Conservation (phyloP, 495 filamentous ascomycete species). For the Neurospora sp. region DNA sequence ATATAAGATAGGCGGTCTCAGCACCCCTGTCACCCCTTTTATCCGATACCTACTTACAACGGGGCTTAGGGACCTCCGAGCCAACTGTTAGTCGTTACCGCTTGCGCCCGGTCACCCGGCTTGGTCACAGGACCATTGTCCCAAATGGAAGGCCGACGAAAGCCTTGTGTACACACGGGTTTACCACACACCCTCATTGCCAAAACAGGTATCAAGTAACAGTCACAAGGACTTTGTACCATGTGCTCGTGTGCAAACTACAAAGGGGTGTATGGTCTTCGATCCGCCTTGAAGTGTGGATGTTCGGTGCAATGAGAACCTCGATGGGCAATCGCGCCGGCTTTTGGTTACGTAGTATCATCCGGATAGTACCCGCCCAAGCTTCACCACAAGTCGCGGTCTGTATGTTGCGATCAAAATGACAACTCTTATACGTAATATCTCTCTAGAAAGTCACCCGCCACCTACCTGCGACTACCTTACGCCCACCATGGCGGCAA, state of each 20-base stretch:
- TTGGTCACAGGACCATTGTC: not conserved
- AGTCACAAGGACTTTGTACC: not conserved
- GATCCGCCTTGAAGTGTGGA: not conserved
- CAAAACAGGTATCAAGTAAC: not conserved
- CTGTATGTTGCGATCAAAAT: not conserved
- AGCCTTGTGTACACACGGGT: not conserved
- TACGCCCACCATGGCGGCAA: constrained; percentile 7
- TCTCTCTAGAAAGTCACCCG: not conserved
- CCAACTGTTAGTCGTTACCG: not conserved
- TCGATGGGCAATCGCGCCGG: not conserved
- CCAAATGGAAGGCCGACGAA: not conserved
- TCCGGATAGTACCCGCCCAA: not conserved
- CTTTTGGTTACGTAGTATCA: not conserved
- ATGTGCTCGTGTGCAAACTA: not conserved
- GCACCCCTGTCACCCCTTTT: too few relatives aligned
- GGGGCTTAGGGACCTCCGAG: not conserved
- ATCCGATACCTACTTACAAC: too few relatives aligned
- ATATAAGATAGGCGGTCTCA: too few relatives aligned
- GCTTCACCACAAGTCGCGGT: not conserved
- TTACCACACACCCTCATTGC: not conserved
- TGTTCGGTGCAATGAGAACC: not conserved
- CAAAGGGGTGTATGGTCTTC: not conserved
- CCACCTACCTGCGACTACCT: not conserved
- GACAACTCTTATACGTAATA: not conserved
- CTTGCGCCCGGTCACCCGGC: not conserved